These are phyloP conservation scores for Isoetes taiwanensis DNA, from an alignment of 75 land plant species.

Conservation along the genomic window DNA sequence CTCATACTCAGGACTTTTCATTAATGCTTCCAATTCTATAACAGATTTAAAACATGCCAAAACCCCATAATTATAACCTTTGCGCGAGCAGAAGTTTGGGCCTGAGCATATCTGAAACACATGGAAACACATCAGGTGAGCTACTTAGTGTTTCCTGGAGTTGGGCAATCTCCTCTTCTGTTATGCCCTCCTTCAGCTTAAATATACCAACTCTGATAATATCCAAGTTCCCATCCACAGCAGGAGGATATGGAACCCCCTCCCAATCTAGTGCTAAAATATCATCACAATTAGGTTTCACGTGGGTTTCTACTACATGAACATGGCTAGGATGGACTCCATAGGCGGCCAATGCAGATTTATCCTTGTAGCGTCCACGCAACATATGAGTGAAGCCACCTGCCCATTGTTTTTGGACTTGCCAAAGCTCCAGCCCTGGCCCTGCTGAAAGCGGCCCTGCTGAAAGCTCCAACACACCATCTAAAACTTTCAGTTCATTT, in stretches of 20 bases:
- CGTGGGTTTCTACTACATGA: slow-evolving; percentile 31
- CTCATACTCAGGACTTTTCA: no score
- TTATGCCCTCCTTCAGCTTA: slow-evolving; percentile 34
- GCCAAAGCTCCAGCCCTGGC: slow-evolving; percentile 10
- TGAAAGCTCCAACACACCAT: slow-evolving; percentile 44
- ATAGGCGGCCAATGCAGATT: slow-evolving; percentile 39
- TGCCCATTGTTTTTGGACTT: slow-evolving; percentile 8
- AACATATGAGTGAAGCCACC: slow-evolving; percentile 62
- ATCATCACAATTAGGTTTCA: slow-evolving; percentile 47
- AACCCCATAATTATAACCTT: no score
- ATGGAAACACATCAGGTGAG: background rate
- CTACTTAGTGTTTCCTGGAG: slow-evolving; percentile 16
- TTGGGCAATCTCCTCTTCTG: slow-evolving; percentile 15
- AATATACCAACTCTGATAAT: slow-evolving; percentile 40
- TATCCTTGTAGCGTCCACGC: slow-evolving; percentile 59
- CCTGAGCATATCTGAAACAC: no score
- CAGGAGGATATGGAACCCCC: slow-evolving; percentile 12
- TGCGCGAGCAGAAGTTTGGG: no score
- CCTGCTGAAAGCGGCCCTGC: slow-evolving; percentile 62
- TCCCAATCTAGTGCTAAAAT: slow-evolving; percentile 80
- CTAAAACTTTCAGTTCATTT: slow-evolving; percentile 36
- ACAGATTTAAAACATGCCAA: no score
- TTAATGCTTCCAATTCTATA: no score
- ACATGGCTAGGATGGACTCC: slow-evolving; percentile 51
- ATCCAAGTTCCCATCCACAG: slow-evolving; percentile 8